These are phyloP conservation scores for Leersia perrieri DNA, from an alignment of 176 grass and related monocot genomes.

Conservation along the genomic window DNA sequence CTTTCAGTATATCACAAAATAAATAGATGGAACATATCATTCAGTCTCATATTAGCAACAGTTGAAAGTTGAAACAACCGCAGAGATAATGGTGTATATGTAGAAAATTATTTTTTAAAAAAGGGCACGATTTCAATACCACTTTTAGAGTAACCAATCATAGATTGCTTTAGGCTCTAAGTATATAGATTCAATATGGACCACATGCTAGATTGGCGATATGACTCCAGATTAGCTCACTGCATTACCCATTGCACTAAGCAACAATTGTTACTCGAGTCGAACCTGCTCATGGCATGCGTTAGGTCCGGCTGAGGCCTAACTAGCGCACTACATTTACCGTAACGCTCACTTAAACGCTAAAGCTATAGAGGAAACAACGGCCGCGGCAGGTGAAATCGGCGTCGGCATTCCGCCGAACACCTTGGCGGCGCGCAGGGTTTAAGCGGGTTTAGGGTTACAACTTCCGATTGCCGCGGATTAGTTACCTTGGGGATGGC, in stretches of 20 bases:
- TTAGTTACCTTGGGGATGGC: conserved; percentile 39
- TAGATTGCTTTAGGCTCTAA: not conserved
- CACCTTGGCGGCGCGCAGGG: not conserved
- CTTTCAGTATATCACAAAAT: not conserved
- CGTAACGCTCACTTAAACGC: not conserved
- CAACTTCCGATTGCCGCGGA: not conserved
- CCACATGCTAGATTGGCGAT: not conserved
- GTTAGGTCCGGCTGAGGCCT: not conserved
- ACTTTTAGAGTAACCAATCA: not conserved
- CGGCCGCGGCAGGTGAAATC: not conserved
- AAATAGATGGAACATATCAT: not conserved
- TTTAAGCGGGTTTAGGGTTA: not conserved
- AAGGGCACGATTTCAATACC: not conserved
- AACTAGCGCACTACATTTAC: not conserved
- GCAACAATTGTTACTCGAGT: not conserved
- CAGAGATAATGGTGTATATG: not conserved
- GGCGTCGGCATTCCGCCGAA: conserved; percentile 23
- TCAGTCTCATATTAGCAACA: not conserved
- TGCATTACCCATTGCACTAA: not conserved
- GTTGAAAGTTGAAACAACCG: not conserved
- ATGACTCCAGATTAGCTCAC: not conserved
- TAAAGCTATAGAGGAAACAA: not conserved
- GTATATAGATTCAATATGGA: not conserved
- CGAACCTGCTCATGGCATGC: not conserved
- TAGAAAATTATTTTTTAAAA: not conserved